Evolutionary conservation across 2,329 filamentous ascomycete species (phyloP).

Genomic region (Westerdykella ornata): DNA sequence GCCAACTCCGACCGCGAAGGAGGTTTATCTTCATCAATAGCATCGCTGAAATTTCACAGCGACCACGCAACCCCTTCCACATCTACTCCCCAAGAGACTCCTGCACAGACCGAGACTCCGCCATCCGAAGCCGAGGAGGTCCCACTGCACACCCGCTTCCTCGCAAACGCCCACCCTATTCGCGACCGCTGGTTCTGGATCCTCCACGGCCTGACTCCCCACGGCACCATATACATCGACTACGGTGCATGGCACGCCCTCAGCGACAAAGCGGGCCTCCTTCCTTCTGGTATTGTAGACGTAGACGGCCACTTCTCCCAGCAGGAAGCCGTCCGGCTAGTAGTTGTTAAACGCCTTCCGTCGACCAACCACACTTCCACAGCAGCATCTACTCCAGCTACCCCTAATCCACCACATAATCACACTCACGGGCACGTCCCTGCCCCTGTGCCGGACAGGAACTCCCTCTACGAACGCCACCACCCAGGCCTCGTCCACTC

Average conservation of each 20-base stretch:
- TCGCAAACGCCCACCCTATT: constrained; percentile 76
- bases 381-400: constrained; percentile 1
- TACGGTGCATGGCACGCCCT: constrained; percentile 78
- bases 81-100: constrained; percentile 28
- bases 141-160: constrained; percentile 85
- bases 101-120: constrained; percentile 16
- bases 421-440: constrained; percentile 9
- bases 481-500: constrained; percentile 8
- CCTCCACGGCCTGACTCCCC: constrained; percentile 80
- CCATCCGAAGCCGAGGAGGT: constrained; percentile 20
- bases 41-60: constrained; percentile 15
- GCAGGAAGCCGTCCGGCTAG: constrained; percentile 82
- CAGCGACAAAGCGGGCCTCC: constrained; percentile 73
- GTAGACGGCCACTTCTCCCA: constrained; percentile 84
- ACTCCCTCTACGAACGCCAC: constrained; percentile 1
- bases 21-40: constrained; percentile 16
- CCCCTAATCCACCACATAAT: constrained; percentile 13
- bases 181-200: constrained; percentile 97
- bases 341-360: constrained; percentile 62
- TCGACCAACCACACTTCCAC: constrained; percentile 3
- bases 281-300: constrained; percentile 84
- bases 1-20: constrained; percentile 27
- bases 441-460: constrained; percentile 4
- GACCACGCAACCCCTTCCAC: constrained; percentile 17
- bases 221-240: constrained; percentile 90